A percentile compares a stretch with the other conserved stretches of the same genome.
phyloP scores from a whole-genome alignment of 2,329 filamentous ascomycete species.

The Aspergillus novoparasiticus region DNA sequence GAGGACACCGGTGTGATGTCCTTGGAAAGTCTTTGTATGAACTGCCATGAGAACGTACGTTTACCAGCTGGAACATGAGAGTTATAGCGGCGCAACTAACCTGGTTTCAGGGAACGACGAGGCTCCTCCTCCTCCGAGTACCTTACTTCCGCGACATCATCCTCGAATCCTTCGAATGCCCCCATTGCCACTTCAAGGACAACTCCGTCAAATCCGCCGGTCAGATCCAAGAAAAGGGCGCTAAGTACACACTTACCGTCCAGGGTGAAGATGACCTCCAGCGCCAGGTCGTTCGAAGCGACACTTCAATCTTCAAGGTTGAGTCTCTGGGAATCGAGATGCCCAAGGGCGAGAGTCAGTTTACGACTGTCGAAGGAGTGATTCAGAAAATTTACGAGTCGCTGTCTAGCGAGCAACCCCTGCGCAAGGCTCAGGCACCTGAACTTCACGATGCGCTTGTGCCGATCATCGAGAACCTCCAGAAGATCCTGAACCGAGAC shows the following conservation, averaged over 20 bases:
- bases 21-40: constrained; percentile 79
- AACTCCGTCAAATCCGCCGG: constrained; percentile 93
- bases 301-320: constrained; percentile 81
- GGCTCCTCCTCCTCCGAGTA: constrained; percentile 85
- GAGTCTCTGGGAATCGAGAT: constrained; percentile 94
- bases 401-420: constrained; percentile 78
- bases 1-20: constrained; percentile 48
- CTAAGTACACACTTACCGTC: constrained; percentile 79
- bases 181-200: constrained; percentile 85
- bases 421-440: constrained; percentile 74
- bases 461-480: constrained; percentile 71
- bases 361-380: constrained; percentile 92
- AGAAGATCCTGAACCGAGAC: constrained; percentile 75
- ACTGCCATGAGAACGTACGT: constrained; percentile 79
- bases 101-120: constrained; percentile 71
- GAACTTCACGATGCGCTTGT: constrained; percentile 79
- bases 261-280: constrained; percentile 74
- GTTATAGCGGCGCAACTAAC: constrained; percentile 15
- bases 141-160: constrained; percentile 98
- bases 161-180: constrained; percentile 94
- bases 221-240: constrained; percentile 85
- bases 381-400: constrained; percentile 77
- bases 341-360: constrained; percentile 83
- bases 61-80: constrained; percentile 13
- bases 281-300: constrained; percentile 89